Conservation (phyloP, 2,329 filamentous ascomycete species). For the Alternaria novae-zelandiae region DNA sequence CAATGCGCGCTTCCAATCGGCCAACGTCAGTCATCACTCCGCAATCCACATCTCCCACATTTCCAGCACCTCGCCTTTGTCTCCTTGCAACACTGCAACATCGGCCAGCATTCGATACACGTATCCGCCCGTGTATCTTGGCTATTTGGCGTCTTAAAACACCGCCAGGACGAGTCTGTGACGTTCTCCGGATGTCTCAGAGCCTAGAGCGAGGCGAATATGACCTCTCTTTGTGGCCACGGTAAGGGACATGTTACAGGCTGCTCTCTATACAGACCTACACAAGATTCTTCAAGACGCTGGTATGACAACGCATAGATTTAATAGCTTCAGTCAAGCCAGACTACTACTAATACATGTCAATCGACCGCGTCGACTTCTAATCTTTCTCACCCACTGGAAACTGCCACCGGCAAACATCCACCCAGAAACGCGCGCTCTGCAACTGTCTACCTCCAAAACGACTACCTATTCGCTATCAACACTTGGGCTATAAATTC, state of each 20-base stretch:
- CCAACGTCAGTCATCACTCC: slow-evolving; percentile 8
- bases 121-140: background rate
- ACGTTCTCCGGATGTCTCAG: background rate
- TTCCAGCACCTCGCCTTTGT: background rate
- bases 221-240: background rate
- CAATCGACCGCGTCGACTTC: background rate
- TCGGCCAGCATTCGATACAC: background rate
- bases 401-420: background rate
- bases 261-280: background rate
- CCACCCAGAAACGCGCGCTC: background rate
- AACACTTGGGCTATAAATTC: background rate
- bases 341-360: background rate
- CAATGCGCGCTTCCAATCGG: slow-evolving; percentile 1
- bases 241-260: background rate
- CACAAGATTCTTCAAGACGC: background rate
- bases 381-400: background rate
- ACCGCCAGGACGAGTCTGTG: background rate
- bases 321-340: background rate
- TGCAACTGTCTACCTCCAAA: background rate
- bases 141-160: background rate
- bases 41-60: background rate
- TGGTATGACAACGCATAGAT: background rate
- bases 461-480: background rate
- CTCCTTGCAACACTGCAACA: background rate
- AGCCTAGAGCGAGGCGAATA: background rate